These are phyloP conservation scores for Ogataea saltuana DNA, from an alignment of 805 yeast genomes.

Conservation along the genomic window DNA sequence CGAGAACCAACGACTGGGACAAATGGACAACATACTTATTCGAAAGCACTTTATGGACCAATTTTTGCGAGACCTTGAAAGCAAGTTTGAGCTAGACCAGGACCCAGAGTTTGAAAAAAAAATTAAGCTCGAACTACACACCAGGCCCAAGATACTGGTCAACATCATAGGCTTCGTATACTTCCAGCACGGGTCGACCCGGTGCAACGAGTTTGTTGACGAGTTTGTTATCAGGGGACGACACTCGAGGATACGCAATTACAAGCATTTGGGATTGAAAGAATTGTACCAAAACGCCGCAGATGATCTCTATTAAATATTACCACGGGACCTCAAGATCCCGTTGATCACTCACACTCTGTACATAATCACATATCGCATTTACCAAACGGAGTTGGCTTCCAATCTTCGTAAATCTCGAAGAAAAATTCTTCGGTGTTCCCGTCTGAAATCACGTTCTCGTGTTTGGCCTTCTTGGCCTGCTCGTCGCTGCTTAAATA, in stretches of 20 bases:
- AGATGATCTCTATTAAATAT: background rate
- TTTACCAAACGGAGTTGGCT: conserved; percentile 56
- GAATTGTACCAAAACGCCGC: conserved; percentile 21
- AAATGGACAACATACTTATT: conserved; percentile 8
- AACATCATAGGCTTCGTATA: conserved; percentile 31
- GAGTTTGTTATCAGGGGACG: conserved; percentile 33
- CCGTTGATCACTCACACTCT: too few relatives aligned
- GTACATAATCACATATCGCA: conserved; percentile 5
- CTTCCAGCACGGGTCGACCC: conserved; percentile 25
- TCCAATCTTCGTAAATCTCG: conserved; percentile 44
- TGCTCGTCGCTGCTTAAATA: conserved; percentile 9
- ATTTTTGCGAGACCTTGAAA: conserved; percentile 18
- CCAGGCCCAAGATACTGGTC: conserved; percentile 25
- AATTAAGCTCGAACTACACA: conserved; percentile 22
- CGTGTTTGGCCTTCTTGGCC: background rate
- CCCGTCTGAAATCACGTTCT: conserved; percentile 1
- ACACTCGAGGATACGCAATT: conserved; percentile 12
- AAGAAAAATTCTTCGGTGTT: conserved; percentile 25
- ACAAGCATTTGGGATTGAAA: conserved; percentile 31
- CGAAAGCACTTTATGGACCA: conserved; percentile 27
- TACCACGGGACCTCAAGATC: too few relatives aligned
- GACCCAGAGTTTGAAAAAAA: conserved; percentile 5
- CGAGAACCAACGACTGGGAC: background rate
- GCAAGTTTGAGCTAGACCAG: conserved; percentile 11
- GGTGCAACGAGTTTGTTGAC: conserved; percentile 25